phyloP scores from a whole-genome alignment of 208 protist genomes.

The Acanthamoeba castellanii region DNA sequence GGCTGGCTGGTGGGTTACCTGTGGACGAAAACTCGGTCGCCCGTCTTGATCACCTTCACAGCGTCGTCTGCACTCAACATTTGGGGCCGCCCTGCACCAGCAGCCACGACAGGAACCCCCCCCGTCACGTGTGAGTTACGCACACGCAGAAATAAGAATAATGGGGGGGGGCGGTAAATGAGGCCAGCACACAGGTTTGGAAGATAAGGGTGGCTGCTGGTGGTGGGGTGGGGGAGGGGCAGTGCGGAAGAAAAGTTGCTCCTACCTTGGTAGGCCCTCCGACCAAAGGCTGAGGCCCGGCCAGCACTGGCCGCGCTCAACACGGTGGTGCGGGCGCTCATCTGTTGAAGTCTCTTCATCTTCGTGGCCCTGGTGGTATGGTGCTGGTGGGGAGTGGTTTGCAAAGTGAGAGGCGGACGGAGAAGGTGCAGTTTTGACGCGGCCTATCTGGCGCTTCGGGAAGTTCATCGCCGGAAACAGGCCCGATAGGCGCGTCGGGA shows the following conservation, averaged over 20 bases:
- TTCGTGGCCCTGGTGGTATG: not conserved
- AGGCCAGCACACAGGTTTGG: no score
- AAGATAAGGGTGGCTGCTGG: no score
- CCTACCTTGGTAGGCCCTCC: no score
- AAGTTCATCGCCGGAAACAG: not conserved
- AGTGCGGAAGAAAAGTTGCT: no score
- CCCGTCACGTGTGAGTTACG: no score
- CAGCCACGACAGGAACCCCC: not conserved
- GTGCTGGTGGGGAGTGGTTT: no score
- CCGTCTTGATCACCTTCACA: constrained; percentile 37
- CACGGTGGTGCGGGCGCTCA: not conserved
- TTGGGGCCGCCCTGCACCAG: not conserved
- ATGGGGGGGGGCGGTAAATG: no score
- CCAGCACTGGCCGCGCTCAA: not conserved
- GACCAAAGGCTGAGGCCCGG: not conserved
- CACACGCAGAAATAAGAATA: no score
- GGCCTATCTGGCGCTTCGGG: not conserved
- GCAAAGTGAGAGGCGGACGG: no score
- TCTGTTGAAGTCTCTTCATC: not conserved
- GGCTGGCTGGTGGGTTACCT: not conserved
- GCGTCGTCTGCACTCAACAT: constrained; percentile 38
- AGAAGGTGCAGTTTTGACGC: no score
- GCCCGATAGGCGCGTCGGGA: not conserved
- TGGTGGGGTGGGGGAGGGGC: no score
- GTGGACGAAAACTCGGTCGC: constrained; percentile 66